Evolutionary conservation across 1,139 yeast species (phyloP).

Genomic region (Yamadazyma pseudoaaseri): DNA sequence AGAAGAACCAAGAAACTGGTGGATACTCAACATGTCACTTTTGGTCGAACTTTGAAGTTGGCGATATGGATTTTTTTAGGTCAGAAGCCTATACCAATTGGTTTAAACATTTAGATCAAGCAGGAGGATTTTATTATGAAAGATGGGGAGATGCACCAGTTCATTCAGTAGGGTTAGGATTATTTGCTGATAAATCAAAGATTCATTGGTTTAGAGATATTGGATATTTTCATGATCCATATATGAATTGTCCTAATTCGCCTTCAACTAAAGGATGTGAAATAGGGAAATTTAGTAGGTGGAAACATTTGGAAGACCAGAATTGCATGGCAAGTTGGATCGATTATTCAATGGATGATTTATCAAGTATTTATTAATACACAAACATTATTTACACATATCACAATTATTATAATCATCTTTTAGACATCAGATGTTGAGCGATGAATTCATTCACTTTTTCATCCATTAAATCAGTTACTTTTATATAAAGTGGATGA

Average conservation of each 20-base stretch:
- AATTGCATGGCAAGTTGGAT: slow-evolving; percentile 79
- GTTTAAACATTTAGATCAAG: slow-evolving; percentile 60
- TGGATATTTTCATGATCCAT: slow-evolving; percentile 77
- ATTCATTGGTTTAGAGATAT: slow-evolving; percentile 90
- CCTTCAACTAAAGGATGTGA: slow-evolving; percentile 27
- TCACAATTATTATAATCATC: background rate
- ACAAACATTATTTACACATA: background rate
- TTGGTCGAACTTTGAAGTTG: slow-evolving; percentile 87
- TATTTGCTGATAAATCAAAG: slow-evolving; percentile 67
- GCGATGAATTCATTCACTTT: slow-evolving; percentile 18
- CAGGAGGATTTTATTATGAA: slow-evolving; percentile 83
- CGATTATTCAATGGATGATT: slow-evolving; percentile 50
- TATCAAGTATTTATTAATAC: slow-evolving; percentile 1
- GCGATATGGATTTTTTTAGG: slow-evolving; percentile 76
- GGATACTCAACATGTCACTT: slow-evolving; percentile 87
- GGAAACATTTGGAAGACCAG: slow-evolving; percentile 50
- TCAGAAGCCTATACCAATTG: slow-evolving; percentile 63
- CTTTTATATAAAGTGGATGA: slow-evolving; percentile 30
- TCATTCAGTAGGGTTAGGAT: slow-evolving; percentile 69
- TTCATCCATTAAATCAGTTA: slow-evolving; percentile 31
- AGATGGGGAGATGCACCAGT: slow-evolving; percentile 96
- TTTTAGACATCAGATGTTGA: slow-evolving; percentile 1
- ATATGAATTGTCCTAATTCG: slow-evolving; percentile 64
- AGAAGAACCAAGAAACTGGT: slow-evolving; percentile 48
- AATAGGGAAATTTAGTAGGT: slow-evolving; percentile 32